Percentiles rank a stretch among this genome's conserved stretches.
phyloP scores from a whole-genome alignment of 1,284 basidiomycete genomes.

The Trametes hirsuta region DNA sequence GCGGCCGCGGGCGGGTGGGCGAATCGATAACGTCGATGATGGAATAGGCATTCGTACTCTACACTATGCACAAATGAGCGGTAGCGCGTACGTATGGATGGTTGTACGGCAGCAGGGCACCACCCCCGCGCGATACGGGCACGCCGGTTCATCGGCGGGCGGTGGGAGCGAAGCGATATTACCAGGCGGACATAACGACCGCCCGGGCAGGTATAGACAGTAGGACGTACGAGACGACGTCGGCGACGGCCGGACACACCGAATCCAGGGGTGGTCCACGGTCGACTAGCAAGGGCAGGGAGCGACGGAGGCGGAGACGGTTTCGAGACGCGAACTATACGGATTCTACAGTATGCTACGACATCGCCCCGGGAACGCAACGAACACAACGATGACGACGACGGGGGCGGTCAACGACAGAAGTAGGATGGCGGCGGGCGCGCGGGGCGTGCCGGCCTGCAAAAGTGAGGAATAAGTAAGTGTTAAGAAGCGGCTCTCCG shows the following conservation, averaged over 20 bases:
- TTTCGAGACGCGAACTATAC: conserved; percentile 7
- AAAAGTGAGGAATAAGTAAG: conserved; percentile 9
- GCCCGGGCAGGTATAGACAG: conserved; percentile 1
- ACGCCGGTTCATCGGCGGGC: not conserved
- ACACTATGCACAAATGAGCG: no score
- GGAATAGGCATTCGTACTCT: no score
- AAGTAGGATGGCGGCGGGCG: not conserved
- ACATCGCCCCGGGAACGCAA: not conserved
- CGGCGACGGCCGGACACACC: not conserved
- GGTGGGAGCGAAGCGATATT: conserved; percentile 3
- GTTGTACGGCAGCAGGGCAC: no score
- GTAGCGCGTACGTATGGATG: no score
- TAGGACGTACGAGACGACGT: not conserved
- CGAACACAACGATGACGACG: not conserved
- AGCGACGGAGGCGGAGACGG: conserved; percentile 3
- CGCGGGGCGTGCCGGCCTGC: not conserved
- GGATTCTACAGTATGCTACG: conserved; percentile 17
- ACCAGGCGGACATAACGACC: conserved; percentile 11
- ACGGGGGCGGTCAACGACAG: not conserved
- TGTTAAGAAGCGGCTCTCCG: not conserved
- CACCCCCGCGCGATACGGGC: no score
- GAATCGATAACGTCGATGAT: no score
- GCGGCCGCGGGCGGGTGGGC: no score
- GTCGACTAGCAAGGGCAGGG: conserved; percentile 8
- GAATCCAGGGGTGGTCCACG: not conserved